Evolutionary conservation across 306 rosid genomes (phyloP).

Genomic region (Chamaecrista fasciculata): DNA sequence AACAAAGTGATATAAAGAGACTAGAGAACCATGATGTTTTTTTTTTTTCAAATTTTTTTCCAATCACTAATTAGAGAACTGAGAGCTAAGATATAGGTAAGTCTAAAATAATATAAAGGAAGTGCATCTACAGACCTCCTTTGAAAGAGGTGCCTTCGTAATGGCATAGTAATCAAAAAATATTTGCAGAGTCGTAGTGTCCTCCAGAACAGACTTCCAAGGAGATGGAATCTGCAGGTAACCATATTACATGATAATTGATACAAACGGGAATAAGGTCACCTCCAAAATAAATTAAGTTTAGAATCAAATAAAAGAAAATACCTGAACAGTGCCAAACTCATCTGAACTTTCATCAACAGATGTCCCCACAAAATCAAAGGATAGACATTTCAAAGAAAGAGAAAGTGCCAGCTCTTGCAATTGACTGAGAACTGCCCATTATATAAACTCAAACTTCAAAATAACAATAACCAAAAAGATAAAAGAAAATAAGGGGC

Average conservation of each 20-base stretch:
- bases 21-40: background rate
- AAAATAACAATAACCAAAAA: slow-evolving; percentile 17
- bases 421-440: slow-evolving; percentile 73
- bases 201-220: slow-evolving; percentile 94
- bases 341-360: slow-evolving; percentile 99
- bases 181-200: slow-evolving; percentile 82
- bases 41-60: slow-evolving; percentile 2
- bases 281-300: slow-evolving; percentile 25
- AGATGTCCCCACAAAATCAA: slow-evolving; percentile 98
- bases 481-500: slow-evolving; percentile 13
- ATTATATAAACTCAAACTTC: slow-evolving; percentile 33
- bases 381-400: slow-evolving; percentile 85
- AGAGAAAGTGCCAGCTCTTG: slow-evolving; percentile 98
- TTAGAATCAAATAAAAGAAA: slow-evolving; percentile 9
- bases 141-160: slow-evolving; percentile 89
- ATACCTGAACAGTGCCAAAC: slow-evolving; percentile 98
- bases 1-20: background rate
- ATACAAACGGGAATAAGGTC: slow-evolving; percentile 16
- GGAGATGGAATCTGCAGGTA: slow-evolving; percentile 82
- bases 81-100: slow-evolving; percentile 17
- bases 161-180: slow-evolving; percentile 91
- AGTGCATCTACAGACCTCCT: slow-evolving; percentile 70
- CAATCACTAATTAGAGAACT: background rate
- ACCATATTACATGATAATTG: slow-evolving; percentile 33
- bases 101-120: slow-evolving; percentile 18